A percentile compares a stretch with the other conserved stretches of the same genome.
phyloP scores from a whole-genome alignment of 1,284 basidiomycete species.

The Tilletiaria anomala region DNA sequence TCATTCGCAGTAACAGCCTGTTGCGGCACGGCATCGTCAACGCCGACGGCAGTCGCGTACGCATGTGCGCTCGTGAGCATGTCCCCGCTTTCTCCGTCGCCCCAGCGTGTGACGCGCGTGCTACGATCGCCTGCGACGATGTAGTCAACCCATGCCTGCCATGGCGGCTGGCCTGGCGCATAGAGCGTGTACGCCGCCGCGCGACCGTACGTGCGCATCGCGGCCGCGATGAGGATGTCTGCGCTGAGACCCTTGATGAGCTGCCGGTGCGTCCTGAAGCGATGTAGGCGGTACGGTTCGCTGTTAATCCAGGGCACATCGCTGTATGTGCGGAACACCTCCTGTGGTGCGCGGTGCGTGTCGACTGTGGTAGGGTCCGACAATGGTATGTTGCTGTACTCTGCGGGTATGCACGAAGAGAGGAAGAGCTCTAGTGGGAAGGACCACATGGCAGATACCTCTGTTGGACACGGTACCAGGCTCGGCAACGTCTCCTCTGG shows the following conservation, averaged over 20 bases:
- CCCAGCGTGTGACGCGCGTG: not conserved
- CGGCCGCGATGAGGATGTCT: conserved; percentile 13
- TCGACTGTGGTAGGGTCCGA: conserved; percentile 10
- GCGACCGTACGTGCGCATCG: conserved; percentile 5
- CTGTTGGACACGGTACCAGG: conserved; percentile 4
- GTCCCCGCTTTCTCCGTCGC: not conserved
- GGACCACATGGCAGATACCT: conserved; percentile 16
- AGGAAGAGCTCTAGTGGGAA: conserved; percentile 8
- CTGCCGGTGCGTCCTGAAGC: conserved; percentile 11
- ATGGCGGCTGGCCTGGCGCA: conserved; percentile 3
- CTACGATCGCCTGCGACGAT: not conserved
- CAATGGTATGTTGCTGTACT: not conserved
- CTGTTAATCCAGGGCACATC: conserved; percentile 16
- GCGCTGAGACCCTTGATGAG: conserved; percentile 19
- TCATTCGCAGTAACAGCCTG: no score
- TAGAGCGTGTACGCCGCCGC: conserved; percentile 6
- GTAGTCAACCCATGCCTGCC: not conserved
- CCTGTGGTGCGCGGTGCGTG: conserved; percentile 13
- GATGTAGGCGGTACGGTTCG: conserved; percentile 9
- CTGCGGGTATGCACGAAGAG: conserved; percentile 2
- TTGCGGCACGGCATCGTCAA: no score
- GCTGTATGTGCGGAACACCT: conserved; percentile 12
- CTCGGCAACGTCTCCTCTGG: conserved; percentile 2
- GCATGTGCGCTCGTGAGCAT: not conserved
- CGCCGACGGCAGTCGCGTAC: not conserved